These are phyloP conservation scores for Aureobasidium vineae DNA, from an alignment of 2,329 filamentous ascomycete genomes.

Conservation along the genomic window DNA sequence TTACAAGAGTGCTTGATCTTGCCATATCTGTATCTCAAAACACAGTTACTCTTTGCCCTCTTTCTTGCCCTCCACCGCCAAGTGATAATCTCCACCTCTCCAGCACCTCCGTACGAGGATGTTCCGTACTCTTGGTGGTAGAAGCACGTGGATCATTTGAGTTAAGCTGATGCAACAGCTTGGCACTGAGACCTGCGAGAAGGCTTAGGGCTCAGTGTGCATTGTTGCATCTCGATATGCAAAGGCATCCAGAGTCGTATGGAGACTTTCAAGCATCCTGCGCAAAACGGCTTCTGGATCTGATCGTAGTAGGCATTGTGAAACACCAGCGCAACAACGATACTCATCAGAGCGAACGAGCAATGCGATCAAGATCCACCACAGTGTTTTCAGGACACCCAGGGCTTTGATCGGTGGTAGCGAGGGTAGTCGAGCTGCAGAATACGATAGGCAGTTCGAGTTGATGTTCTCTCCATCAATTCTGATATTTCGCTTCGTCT, in stretches of 20 bases:
- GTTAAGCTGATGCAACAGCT: neutral
- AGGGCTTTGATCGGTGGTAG: neutral
- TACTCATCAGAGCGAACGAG: neutral
- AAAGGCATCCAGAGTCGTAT: no score
- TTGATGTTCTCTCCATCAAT: neutral
- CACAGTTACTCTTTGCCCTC: no score
- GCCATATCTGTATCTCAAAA: neutral
- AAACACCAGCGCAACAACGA: neutral
- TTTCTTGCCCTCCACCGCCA: slow-evolving; percentile 7
- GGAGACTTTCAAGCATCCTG: neutral
- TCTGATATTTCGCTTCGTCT: slow-evolving; percentile 9
- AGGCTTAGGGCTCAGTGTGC: neutral
- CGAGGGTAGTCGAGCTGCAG: neutral
- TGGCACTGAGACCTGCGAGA: neutral
- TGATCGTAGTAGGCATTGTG: neutral
- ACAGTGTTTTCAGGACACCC: neutral
- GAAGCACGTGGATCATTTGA: slow-evolving; percentile 4
- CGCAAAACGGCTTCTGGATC: neutral
- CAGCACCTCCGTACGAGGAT: neutral
- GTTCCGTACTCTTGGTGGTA: neutral
- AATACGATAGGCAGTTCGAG: neutral
- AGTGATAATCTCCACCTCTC: neutral
- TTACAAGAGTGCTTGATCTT: neutral
- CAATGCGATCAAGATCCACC: neutral
- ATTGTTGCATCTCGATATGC: neutral